These are phyloP conservation scores for Sporothrix luriei DNA, from an alignment of 2,329 filamentous ascomycete species.

Conservation along the genomic window DNA sequence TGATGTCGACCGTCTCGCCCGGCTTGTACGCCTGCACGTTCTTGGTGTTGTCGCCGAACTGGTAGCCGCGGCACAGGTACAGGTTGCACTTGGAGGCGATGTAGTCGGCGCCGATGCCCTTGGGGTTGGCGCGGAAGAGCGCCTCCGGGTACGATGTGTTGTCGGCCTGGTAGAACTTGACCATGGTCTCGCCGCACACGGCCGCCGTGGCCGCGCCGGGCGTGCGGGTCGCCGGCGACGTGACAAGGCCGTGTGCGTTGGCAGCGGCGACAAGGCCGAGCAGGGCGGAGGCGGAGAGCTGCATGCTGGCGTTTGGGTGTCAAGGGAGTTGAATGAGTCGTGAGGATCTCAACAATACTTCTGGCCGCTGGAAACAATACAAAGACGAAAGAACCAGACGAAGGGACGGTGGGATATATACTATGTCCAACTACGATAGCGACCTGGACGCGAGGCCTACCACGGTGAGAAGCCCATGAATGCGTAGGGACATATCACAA, in stretches of 20 bases:
- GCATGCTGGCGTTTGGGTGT: background rate
- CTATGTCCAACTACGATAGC: background rate
- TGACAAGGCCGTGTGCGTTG: conserved; percentile 40
- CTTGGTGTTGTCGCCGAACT: conserved; percentile 47
- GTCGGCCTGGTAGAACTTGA: conserved; percentile 42
- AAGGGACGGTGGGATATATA: background rate
- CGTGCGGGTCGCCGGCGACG: conserved; percentile 38
- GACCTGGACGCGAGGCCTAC: background rate
- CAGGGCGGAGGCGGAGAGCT: conserved; percentile 32
- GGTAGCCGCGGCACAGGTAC: conserved; percentile 47
- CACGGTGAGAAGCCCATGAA: background rate
- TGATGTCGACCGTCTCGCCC: conserved; percentile 49
- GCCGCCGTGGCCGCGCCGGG: conserved; percentile 39
- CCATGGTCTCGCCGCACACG: conserved; percentile 42
- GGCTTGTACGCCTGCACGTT: conserved; percentile 46
- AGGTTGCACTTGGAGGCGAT: conserved; percentile 44
- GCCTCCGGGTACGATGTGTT: conserved; percentile 44
- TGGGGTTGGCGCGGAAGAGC: conserved; percentile 38
- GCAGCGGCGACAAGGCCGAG: conserved; percentile 32
- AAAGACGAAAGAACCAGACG: background rate
- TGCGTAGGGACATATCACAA: background rate
- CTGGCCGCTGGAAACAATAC: no score
- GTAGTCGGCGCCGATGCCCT: conserved; percentile 37
- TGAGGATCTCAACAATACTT: background rate
- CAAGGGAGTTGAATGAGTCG: no score